phyloP scores from a whole-genome alignment of 139 green algal species.

The Coelastrella sp. region DNA sequence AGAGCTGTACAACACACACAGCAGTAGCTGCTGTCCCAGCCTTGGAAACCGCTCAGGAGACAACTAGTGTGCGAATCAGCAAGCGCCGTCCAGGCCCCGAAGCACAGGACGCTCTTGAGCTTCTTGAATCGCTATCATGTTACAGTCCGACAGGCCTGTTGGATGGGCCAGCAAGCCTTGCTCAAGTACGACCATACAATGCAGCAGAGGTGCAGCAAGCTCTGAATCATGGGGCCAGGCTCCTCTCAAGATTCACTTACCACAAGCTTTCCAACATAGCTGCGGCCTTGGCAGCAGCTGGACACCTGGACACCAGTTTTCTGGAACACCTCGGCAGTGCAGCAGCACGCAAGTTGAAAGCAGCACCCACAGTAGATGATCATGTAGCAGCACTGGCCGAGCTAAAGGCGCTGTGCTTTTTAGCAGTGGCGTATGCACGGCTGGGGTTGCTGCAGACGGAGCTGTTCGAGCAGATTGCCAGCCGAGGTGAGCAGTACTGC shows the following conservation, averaged over 20 bases:
- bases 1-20: no score
- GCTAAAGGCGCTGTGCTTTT: background rate
- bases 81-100: background rate
- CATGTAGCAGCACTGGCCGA: background rate
- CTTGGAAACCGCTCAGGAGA: background rate
- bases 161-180: constrained; percentile 32
- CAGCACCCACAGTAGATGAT: background rate
- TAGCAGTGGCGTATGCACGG: constrained; percentile 1
- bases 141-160: constrained; percentile 20
- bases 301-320: background rate
- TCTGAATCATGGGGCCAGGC: background rate
- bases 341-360: constrained; percentile 1
- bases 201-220: constrained; percentile 4
- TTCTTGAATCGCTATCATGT: background rate
- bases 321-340: background rate
- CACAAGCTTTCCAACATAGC: constrained; percentile 10
- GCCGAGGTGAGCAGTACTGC: background rate
- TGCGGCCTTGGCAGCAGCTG: constrained; percentile 22
- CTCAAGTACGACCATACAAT: constrained; percentile 22
- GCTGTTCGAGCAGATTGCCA: constrained; percentile 19
- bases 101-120: background rate
- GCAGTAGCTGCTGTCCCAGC: background rate
- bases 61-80: background rate
- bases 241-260: background rate
- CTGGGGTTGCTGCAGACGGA: background rate